Evolutionary conservation across 331 rosid genomes (phyloP), one percentile per base, ranked within the genome.

Genomic region (Dryas integrifolia): DNA sequence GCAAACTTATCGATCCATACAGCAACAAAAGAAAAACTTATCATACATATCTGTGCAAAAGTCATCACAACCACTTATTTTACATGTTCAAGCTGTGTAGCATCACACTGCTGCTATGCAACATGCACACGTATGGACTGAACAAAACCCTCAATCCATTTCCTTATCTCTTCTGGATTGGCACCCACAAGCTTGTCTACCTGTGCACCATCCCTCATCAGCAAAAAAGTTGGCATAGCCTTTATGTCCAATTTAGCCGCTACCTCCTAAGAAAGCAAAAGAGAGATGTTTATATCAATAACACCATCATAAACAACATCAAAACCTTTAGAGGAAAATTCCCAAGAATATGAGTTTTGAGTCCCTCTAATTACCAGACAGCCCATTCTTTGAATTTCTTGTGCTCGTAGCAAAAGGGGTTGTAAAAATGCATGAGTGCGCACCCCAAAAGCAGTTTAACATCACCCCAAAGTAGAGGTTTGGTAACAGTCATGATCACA

Each of bases 161-260:
- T 94, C 96, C 83, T 88, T 62, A 91, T 74, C 96, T 89, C 98
- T 55, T 94, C 97, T 2, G 97, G 92, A 80, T 94, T 89, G 48
- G 98, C 98, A 86, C 97, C 98, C 72, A 94, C 88, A 15, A 91
- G 47, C 82, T 84, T 94, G 53, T 88, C 96, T 40, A 72, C 58
- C 15, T 67, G 72, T 77, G 49, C 74, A 67, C 96, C 93, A 13
- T 80, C 81, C 78, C 73, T 94, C 73, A 91, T 61, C 73, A 94
- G 41, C 86, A 85, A 8, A 80, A 94, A 94, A 3, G 98, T 93
- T 35, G 97, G 98, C 98, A 93, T 93, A n/a, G 97, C 98, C 83
- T 84, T 91, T 78, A 93, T 48, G 55, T 82, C 90, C 83, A 89
- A 50, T 63, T 53, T 88, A 48, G 84, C 74, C 12, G 98, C 97